Evolutionary conservation across 805 yeast genomes (phyloP).

Genomic region (Kuraishia capsulata): DNA sequence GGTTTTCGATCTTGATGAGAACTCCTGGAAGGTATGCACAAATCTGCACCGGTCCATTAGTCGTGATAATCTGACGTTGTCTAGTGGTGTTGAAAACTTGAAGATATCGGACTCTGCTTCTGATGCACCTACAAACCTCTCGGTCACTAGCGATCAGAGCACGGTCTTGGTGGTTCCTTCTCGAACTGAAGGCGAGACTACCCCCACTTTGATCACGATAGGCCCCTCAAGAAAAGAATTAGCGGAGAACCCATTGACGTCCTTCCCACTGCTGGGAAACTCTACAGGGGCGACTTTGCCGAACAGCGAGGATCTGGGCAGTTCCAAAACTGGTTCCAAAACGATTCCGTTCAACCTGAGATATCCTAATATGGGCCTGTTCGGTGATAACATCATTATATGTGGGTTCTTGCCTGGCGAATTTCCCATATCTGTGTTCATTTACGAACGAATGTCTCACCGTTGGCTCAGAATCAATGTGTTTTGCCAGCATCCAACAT

Average conservation of each 20-base stretch:
- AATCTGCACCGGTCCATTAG: neutral
- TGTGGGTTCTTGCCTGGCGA: conserved; percentile 48
- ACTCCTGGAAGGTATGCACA: neutral
- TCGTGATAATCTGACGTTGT: conserved; percentile 8
- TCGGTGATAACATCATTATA: conserved; percentile 57
- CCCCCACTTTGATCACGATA: conserved; percentile 2
- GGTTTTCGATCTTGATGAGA: conserved; percentile 31
- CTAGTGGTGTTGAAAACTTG: conserved; percentile 9
- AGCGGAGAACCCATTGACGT: conserved; percentile 14
- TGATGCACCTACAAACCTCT: no score
- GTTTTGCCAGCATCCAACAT: conserved; percentile 41
- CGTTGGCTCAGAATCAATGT: conserved; percentile 59
- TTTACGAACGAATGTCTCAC: conserved; percentile 43
- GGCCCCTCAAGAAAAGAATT: conserved; percentile 1
- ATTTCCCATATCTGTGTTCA: conserved; percentile 35
- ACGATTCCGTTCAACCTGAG: conserved; percentile 38
- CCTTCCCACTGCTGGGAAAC: conserved; percentile 10
- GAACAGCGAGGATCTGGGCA: conserved; percentile 6
- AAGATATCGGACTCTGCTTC: no score
- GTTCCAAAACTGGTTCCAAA: neutral
- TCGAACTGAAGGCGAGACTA: neutral
- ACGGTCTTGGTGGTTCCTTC: neutral
- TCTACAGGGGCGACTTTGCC: conserved; percentile 8
- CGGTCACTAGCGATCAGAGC: neutral
- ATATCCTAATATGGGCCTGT: conserved; percentile 52